Base-by-base conservation (phyloP, 805 yeast genomes). In the Yarrowia divulgata region DNA sequence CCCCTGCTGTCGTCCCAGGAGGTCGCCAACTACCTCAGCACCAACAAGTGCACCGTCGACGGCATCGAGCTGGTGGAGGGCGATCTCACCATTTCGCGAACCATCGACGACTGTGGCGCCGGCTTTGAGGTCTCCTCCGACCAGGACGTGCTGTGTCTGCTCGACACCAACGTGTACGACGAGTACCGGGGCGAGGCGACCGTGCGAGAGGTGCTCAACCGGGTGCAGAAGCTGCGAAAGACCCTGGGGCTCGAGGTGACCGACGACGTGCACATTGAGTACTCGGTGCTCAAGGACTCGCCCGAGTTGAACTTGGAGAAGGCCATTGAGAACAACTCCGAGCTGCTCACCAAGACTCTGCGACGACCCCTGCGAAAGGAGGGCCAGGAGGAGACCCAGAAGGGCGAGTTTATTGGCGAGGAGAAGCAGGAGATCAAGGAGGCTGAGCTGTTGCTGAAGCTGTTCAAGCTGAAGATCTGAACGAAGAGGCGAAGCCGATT, bases 161-260 rank as follows among this genome's bases (percentile, higher is more conserved):
- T 95, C 79, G 99, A 95, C 77, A 90, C 91, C 73, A 91, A 90
- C 74, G 81, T 93, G 69, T 90, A 95, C 77, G 91, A 92, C 50
- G 97, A 93, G 74, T 85, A 94, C 79, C 89, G 89, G 81, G 88
- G 91, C 62, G 98, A 95, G 83, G 98, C 98, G 79, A 84, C 91
- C 75, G 97, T 97, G 8, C 91, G 99, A 84, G 98, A 95, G 81
- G 85, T 95, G 77, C 87, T 95, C 77, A 95, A 95, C 86, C 93
- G 99, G 81, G 92, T 95, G 74, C 99, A 95, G 85, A 90, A 97
- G 80, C 87, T 93, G 78, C 90, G 99, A 82, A 95, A 95, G 89
- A 93, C 93, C 85, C 93, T 91, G 72, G 97, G 97, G 42, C 85
- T 95, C 77, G 90, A 90, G 77, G 93, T 97, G 71, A 94, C 98